Base-by-base conservation (phyloP, 495 filamentous ascomycete genomes). In the Penicillium roqueforti region DNA sequence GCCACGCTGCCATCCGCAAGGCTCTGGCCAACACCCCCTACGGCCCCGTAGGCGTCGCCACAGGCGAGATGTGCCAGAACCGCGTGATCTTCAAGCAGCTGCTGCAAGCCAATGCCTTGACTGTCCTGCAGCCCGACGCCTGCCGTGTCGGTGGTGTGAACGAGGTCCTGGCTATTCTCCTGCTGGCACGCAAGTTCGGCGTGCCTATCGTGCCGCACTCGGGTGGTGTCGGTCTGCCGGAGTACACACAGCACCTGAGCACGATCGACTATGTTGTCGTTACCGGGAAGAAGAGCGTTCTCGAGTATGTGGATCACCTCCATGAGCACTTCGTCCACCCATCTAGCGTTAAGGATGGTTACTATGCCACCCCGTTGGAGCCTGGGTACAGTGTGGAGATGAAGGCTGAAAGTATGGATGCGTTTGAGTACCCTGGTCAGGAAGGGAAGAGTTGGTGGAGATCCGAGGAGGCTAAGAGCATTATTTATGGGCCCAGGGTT, bases 61-160 rank as follows among this genome's bases (percentile, higher is more conserved):
- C 91, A 0, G 91, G 91, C 47, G 91, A 96, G 74, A 96, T 96
- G 91, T 95, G 89, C 75, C 91, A 96, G 77, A 96, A 96, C 74
- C 81, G 91, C 7, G 88, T 95, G 9, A 80, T 96, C 53, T 95
- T 96, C 80, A 96, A 96, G 80, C 91, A 96, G 72, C 79, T 96
- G 42, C 76, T 96, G 20, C 81, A 84, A 60, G 71, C 82, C 29
- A 83, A 86, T 50, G 88, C 91, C 39, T 84, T 97, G 65, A 91
- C 92, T 58, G 81, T 95, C 7, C 89, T 89, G 62, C 92, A 97
- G 71, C 85, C 92, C 55, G 92, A 97, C 58, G 92, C 92, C 2
- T 97, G 92, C 76, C 81, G 92, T 18, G 77, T 97, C 54, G 92
- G 92, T 31, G 92, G 92, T 43, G 87, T 96, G 6, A 96, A 96